These are phyloP conservation scores for Solanum sparsipilum DNA, from an alignment of 257 asterid genomes.

Conservation along the genomic window DNA sequence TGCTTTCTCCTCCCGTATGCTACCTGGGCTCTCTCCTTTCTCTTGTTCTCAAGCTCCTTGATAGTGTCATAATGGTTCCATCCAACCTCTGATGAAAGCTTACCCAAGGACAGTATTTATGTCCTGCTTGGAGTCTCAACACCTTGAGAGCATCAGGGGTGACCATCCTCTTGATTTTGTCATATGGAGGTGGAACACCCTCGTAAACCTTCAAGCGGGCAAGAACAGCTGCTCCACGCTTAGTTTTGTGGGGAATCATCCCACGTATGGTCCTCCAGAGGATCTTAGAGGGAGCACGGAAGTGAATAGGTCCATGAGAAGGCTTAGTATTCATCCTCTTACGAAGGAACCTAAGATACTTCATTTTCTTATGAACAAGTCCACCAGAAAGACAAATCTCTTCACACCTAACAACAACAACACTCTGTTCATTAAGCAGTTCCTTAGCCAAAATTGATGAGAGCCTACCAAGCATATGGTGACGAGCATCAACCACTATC, in stretches of 20 bases:
- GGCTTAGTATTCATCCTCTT: too few relatives aligned
- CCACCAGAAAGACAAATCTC: too few relatives aligned
- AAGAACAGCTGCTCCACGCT: constrained; percentile 84
- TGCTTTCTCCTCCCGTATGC: constrained; percentile 80
- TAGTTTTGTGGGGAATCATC: constrained; percentile 85
- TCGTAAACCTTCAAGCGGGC: constrained; percentile 75
- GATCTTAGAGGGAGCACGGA: too few relatives aligned
- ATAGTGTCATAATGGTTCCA: constrained; percentile 88
- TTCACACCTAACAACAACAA: too few relatives aligned
- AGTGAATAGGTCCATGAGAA: too few relatives aligned
- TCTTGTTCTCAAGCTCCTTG: constrained; percentile 89
- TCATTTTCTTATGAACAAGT: too few relatives aligned
- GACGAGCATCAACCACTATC: too few relatives aligned
- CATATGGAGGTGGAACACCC: constrained; percentile 79
- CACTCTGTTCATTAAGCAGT: too few relatives aligned
- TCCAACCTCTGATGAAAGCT: constrained; percentile 86
- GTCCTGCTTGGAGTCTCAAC: constrained; percentile 83
- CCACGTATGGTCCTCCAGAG: not conserved
- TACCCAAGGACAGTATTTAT: constrained; percentile 69
- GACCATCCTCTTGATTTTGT: constrained; percentile 74
- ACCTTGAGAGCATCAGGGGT: constrained; percentile 91
- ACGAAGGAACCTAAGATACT: too few relatives aligned
- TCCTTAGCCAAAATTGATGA: too few relatives aligned
- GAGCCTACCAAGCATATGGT: too few relatives aligned
- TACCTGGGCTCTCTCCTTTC: constrained; percentile 73